Percentiles rank a stretch among this genome's conserved stretches.
These are phyloP conservation scores for Candida succiphila DNA, from an alignment of 805 yeast species.

Conservation along the genomic window DNA sequence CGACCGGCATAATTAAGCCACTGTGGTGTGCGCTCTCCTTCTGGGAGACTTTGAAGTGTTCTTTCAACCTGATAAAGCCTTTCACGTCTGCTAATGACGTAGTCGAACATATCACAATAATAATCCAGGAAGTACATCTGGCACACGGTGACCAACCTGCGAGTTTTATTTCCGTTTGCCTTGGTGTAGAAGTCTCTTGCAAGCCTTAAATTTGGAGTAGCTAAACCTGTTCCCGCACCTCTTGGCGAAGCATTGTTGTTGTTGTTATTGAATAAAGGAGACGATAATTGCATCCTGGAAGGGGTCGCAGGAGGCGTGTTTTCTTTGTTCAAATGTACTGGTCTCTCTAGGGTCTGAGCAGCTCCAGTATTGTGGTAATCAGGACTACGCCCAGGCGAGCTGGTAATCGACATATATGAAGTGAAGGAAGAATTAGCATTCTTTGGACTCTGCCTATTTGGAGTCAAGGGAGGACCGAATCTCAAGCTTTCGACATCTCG, in stretches of 20 bases:
- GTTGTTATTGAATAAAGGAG: constrained; percentile 8
- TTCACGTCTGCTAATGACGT: constrained; percentile 78
- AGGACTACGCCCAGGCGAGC: constrained; percentile 21
- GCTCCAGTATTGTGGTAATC: constrained; percentile 9
- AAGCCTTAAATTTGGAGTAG: constrained; percentile 13
- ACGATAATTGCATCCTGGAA: constrained; percentile 12
- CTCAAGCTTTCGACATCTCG: constrained; percentile 23
- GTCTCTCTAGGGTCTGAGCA: constrained; percentile 10
- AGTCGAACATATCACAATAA: constrained; percentile 93
- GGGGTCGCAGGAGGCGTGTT: constrained; percentile 26
- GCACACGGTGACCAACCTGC: constrained; percentile 80
- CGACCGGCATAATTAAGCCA: constrained; percentile 78
- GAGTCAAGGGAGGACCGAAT: constrained; percentile 16
- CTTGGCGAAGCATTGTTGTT: constrained; percentile 11
- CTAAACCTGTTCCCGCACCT: constrained; percentile 10
- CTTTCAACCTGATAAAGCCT: constrained; percentile 64
- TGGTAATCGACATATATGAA: constrained; percentile 18
- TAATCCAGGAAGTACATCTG: constrained; percentile 92
- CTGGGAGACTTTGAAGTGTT: constrained; percentile 28
- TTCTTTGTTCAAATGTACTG: constrained; percentile 31
- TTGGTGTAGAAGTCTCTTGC: constrained; percentile 39
- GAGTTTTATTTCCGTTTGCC: constrained; percentile 67
- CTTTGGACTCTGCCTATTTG: constrained; percentile 2
- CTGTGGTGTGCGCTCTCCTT: constrained; percentile 36
- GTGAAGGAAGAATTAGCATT: constrained; percentile 11